Conservation (phyloP, 2,329 filamentous ascomycete species). For the Epichloe sibirici region DNA sequence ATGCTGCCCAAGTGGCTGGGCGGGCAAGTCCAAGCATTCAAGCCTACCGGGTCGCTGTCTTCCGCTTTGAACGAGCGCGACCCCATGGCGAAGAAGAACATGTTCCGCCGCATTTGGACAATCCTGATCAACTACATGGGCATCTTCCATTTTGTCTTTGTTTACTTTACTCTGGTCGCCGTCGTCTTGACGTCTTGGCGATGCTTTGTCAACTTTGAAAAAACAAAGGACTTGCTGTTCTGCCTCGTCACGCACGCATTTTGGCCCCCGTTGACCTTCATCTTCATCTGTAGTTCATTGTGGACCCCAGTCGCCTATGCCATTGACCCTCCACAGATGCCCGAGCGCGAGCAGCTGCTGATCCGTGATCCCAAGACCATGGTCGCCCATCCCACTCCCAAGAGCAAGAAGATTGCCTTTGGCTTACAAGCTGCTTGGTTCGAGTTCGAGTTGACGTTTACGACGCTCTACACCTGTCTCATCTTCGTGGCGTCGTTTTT, state of each 20-base stretch:
- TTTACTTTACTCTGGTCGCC: conserved; percentile 38
- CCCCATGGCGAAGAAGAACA: conserved; percentile 34
- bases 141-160: conserved; percentile 40
- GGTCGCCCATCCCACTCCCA: conserved; percentile 37
- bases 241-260: conserved; percentile 47
- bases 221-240: conserved; percentile 29
- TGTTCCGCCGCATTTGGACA: conserved; percentile 39
- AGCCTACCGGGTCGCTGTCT: conserved; percentile 44
- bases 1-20: conserved; percentile 47
- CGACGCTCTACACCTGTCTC: conserved; percentile 36
- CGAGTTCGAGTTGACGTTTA: conserved; percentile 40
- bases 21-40: conserved; percentile 45
- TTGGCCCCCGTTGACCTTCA: conserved; percentile 48
- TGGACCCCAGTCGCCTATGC: conserved; percentile 50
- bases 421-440: conserved; percentile 42
- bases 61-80: conserved; percentile 47
- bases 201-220: conserved; percentile 29
- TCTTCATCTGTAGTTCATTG: conserved; percentile 40
- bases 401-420: conserved; percentile 43
- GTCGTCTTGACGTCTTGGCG: conserved; percentile 39
- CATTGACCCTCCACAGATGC: conserved; percentile 45
- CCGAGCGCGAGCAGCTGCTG: conserved; percentile 44
- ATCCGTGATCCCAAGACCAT: conserved; percentile 41
- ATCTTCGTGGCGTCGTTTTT: conserved; percentile 34
- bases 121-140: conserved; percentile 45